These are phyloP conservation scores for Colletotrichum tropicicola DNA, from an alignment of 2,329 filamentous ascomycete genomes.

Conservation along the genomic window DNA sequence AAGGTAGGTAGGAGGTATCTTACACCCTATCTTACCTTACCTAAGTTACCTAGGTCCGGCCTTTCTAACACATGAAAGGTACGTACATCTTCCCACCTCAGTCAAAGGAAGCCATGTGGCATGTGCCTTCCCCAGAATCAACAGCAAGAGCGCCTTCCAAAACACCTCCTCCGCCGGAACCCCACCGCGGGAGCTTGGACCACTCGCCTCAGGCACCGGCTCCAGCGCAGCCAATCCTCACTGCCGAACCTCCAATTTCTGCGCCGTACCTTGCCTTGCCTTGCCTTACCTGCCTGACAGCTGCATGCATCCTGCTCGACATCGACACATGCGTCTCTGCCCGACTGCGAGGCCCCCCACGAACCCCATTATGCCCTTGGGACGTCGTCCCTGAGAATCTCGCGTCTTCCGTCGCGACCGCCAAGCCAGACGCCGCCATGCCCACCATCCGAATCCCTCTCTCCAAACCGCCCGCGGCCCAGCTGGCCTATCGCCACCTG, in stretches of 20 bases:
- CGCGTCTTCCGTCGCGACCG: too few relatives aligned
- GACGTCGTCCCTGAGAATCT: neutral
- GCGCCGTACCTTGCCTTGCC: neutral
- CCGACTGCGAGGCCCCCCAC: neutral
- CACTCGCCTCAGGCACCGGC: neutral
- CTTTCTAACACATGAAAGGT: too few relatives aligned
- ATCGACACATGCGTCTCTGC: slow-evolving; percentile 23
- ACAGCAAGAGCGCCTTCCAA: too few relatives aligned
- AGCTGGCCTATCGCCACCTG: neutral
- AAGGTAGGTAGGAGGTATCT: too few relatives aligned
- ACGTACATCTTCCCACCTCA: too few relatives aligned
- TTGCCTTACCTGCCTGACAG: neutral
- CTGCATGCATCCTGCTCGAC: slow-evolving; percentile 28
- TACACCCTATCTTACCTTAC: too few relatives aligned
- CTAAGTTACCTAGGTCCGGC: too few relatives aligned
- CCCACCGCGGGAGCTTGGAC: slow-evolving; percentile 1
- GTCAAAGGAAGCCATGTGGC: too few relatives aligned
- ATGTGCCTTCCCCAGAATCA: neutral
- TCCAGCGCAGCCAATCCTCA: neutral
- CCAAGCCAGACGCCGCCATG: too few relatives aligned
- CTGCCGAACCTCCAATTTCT: neutral
- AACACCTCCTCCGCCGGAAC: too few relatives aligned
- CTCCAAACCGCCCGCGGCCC: slow-evolving; percentile 31
- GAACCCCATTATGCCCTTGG: neutral
- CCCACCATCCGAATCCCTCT: slow-evolving; percentile 41